Evolutionary conservation across 164 flowering plant genomes (phyloP).

Genomic region (Piper longum): DNA sequence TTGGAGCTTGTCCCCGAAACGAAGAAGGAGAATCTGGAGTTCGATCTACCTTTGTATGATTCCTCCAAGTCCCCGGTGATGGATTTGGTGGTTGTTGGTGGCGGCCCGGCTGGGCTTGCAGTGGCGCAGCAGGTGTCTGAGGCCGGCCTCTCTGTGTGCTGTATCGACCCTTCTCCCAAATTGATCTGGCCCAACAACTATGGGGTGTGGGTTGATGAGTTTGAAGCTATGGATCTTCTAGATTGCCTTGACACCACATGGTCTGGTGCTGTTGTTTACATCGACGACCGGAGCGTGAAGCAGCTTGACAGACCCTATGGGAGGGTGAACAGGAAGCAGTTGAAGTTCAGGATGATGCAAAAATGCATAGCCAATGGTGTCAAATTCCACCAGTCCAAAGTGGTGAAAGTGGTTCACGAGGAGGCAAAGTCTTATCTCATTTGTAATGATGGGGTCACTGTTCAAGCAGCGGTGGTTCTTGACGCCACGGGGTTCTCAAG

Average conservation of each 20-base stretch:
- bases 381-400: slow-evolving; percentile 82
- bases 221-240: slow-evolving; percentile 83
- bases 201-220: slow-evolving; percentile 97
- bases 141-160: slow-evolving; percentile 81
- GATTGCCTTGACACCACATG: slow-evolving; percentile 90
- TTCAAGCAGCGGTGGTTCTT: slow-evolving; percentile 70
- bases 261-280: slow-evolving; percentile 72
- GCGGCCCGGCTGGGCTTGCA: slow-evolving; percentile 91
- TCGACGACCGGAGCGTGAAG: slow-evolving; percentile 43
- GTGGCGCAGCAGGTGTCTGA: slow-evolving; percentile 87
- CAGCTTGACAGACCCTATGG: slow-evolving; percentile 70
- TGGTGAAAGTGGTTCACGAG: slow-evolving; percentile 66
- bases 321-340: slow-evolving; percentile 68
- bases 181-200: slow-evolving; percentile 89
- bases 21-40: slow-evolving; percentile 70
- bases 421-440: slow-evolving; percentile 56
- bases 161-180: slow-evolving; percentile 74
- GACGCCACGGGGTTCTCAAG: slow-evolving; percentile 91
- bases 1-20: slow-evolving; percentile 82
- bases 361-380: slow-evolving; percentile 82
- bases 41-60: slow-evolving; percentile 75
- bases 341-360: slow-evolving; percentile 83
- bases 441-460: slow-evolving; percentile 69
- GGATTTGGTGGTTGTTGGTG: slow-evolving; percentile 77
- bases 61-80: slow-evolving; percentile 49